These are phyloP conservation scores for Aspergillus thermomutatus DNA, from an alignment of 2,329 filamentous ascomycete genomes.

Conservation along the genomic window DNA sequence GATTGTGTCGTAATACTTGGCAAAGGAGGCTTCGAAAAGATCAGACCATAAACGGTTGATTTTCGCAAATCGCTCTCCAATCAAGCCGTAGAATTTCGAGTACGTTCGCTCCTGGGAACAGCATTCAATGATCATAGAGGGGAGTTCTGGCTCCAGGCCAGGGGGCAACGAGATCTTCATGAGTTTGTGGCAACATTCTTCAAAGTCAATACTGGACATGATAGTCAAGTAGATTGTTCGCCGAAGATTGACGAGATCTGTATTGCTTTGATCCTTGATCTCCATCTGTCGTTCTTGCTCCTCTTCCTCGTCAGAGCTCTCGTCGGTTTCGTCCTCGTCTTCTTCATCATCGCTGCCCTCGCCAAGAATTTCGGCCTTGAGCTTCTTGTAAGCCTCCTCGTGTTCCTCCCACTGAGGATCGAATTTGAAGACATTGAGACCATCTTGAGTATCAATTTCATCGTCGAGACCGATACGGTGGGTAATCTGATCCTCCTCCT, in stretches of 20 bases:
- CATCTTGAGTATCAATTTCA: constrained; percentile 78
- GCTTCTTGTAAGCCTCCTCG: constrained; percentile 81
- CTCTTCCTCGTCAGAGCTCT: constrained; percentile 66
- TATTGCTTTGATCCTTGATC: constrained; percentile 97
- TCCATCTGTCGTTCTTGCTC: constrained; percentile 81
- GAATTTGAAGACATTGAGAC: constrained; percentile 92
- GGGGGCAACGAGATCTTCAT: constrained; percentile 88
- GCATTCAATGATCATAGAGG: constrained; percentile 96
- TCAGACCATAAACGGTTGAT: constrained; percentile 93
- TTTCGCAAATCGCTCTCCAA: constrained; percentile 92
- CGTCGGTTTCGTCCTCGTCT: constrained; percentile 58
- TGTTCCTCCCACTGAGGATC: constrained; percentile 87
- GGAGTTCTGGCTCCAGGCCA: constrained; percentile 84
- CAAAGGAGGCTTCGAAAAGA: constrained; percentile 85
- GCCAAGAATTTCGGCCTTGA: constrained; percentile 91
- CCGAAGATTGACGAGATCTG: constrained; percentile 87
- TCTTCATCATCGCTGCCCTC: constrained; percentile 85
- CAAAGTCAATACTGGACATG: constrained; percentile 92
- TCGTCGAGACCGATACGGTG: constrained; percentile 81
- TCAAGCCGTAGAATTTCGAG: constrained; percentile 93
- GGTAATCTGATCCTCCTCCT: constrained; percentile 97
- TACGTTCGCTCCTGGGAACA: constrained; percentile 96
- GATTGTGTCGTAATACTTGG: constrained; percentile 94
- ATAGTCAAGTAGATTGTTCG: constrained; percentile 96
- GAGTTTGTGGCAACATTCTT: constrained; percentile 95